Evolutionary conservation across 768 basidiomycete genomes (phyloP).

Genomic region (Lactifluus rugatus): DNA sequence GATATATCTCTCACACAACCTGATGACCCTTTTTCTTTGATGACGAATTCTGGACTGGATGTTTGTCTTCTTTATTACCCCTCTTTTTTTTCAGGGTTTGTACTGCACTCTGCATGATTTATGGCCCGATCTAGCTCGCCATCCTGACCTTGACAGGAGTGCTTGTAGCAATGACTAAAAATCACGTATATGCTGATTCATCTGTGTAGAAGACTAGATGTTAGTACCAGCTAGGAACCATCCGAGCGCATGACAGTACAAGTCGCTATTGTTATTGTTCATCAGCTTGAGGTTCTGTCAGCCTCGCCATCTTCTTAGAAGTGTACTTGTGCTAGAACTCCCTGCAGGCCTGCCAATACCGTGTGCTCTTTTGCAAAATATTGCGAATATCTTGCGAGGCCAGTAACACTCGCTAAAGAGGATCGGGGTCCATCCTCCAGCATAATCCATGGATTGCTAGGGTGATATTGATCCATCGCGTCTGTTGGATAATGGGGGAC

Average conservation of each 20-base stretch:
- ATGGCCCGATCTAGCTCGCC: background rate
- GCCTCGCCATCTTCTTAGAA: too few species aligned
- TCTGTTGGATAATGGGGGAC: too few species aligned
- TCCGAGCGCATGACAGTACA: background rate
- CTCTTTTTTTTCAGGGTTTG: background rate
- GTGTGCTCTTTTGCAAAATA: too few species aligned
- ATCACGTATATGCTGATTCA: background rate
- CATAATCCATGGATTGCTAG: too few species aligned
- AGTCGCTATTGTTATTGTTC: background rate
- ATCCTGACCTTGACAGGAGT: background rate
- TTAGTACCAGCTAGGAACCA: too few species aligned
- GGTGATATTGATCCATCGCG: too few species aligned
- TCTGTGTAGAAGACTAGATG: background rate
- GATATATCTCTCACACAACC: background rate
- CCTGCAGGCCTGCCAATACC: too few species aligned
- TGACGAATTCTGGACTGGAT: background rate
- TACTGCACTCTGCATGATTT: background rate
- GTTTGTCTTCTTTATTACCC: background rate
- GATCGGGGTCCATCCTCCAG: too few species aligned
- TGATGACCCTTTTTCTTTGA: background rate
- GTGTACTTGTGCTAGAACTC: too few species aligned
- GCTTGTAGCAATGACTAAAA: background rate
- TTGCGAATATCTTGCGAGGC: too few species aligned
- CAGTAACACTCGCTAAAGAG: too few species aligned
- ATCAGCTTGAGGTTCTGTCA: too few species aligned